Percentiles rank a stretch among this genome's conserved stretches.
These are phyloP conservation scores for Isoetes taiwanensis DNA, from an alignment of 75 land plant species.

Conservation along the genomic window DNA sequence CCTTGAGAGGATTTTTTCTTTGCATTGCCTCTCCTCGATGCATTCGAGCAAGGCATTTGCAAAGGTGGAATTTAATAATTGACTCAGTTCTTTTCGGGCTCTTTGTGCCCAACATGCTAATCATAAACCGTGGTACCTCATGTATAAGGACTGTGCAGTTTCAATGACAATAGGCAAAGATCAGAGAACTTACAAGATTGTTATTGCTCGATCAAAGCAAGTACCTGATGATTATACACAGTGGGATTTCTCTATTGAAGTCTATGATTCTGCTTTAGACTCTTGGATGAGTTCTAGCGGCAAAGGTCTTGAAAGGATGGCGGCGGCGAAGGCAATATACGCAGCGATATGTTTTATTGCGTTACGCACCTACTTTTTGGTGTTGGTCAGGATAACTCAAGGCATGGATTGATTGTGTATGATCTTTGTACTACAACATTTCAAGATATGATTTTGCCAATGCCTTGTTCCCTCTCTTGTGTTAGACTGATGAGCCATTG, in stretches of 20 bases:
- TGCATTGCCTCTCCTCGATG: too few relatives aligned
- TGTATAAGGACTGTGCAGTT: constrained; percentile 58
- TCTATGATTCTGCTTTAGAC: constrained; percentile 35
- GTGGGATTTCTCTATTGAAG: constrained; percentile 55
- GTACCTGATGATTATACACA: constrained; percentile 53
- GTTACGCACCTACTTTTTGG: constrained; percentile 39
- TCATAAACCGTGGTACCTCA: too few relatives aligned
- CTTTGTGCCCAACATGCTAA: too few relatives aligned
- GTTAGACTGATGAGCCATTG: constrained; percentile 64
- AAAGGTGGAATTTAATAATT: too few relatives aligned
- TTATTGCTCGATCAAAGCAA: constrained; percentile 53
- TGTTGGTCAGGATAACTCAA: constrained; percentile 18
- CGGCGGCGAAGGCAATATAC: constrained; percentile 67
- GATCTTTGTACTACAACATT: constrained; percentile 25
- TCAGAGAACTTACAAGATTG: constrained; percentile 28
- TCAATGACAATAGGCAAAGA: constrained; percentile 40
- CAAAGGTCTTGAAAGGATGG: constrained; percentile 60
- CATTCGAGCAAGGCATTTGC: too few relatives aligned
- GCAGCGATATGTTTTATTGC: constrained; percentile 54
- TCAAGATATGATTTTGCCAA: constrained; percentile 29
- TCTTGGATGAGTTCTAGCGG: constrained; percentile 32
- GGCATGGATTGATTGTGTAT: constrained; percentile 47
- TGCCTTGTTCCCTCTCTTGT: constrained; percentile 60
- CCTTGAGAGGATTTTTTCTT: too few relatives aligned
- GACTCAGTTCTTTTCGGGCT: too few relatives aligned